phyloP scores from a whole-genome alignment of 768 basidiomycete species.

The Ramaria sp. region DNA sequence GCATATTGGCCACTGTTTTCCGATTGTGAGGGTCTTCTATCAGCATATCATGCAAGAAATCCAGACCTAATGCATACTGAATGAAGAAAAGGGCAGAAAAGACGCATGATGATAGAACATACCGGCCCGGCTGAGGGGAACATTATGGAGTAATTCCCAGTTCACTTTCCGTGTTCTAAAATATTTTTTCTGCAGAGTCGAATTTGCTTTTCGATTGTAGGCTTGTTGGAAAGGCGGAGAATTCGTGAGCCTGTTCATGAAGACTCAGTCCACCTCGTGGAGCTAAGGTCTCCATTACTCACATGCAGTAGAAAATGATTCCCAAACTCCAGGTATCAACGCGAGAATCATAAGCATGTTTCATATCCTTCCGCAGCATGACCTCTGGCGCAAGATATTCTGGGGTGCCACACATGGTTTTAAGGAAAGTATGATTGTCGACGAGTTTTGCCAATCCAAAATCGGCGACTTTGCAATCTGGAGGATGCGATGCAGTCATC shows the following conservation, averaged over 20 bases:
- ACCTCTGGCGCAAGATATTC: conserved; percentile 92
- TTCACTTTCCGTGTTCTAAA: conserved; percentile 41
- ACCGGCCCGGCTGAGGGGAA: conserved; percentile 38
- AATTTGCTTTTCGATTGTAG: conserved; percentile 25
- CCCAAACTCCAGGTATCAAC: conserved; percentile 98
- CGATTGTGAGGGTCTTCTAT: conserved; percentile 50
- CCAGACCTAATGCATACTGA: conserved; percentile 29
- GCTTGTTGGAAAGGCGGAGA: conserved; percentile 66
- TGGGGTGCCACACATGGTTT: conserved; percentile 96
- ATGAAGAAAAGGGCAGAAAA: no score
- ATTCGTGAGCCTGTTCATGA: conserved; percentile 55
- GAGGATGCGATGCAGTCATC: conserved; percentile 56
- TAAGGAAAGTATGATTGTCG: conserved; percentile 64
- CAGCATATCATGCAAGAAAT: conserved; percentile 62
- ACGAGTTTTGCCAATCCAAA: conserved; percentile 95
- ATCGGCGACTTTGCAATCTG: conserved; percentile 82
- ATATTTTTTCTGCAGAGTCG: conserved; percentile 40
- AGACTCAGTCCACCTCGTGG: conserved; percentile 7
- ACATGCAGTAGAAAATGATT: conserved; percentile 91
- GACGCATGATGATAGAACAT: conserved; percentile 14
- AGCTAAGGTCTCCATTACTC: conserved; percentile 16
- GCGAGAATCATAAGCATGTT: conserved; percentile 70
- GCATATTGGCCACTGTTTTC: conserved; percentile 61
- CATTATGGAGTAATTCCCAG: conserved; percentile 36
- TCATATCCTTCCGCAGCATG: conserved; percentile 44